Conservation (phyloP, 106 monocot genomes). For the Platanthera zijinensis region DNA sequence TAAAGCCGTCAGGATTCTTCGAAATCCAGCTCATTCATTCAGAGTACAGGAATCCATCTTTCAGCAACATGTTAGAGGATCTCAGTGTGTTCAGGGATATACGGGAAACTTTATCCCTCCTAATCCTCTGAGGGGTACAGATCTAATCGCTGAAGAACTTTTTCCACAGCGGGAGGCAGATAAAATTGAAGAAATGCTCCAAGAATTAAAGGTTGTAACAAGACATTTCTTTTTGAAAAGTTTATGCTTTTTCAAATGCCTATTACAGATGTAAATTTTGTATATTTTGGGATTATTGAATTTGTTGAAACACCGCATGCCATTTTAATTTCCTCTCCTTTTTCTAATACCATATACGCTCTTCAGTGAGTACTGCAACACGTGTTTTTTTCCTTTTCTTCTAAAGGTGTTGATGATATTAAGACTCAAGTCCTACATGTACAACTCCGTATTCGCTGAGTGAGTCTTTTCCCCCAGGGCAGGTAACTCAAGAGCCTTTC, state of each 20-base stretch:
- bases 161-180: slow-evolving; percentile 85
- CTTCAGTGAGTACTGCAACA: neutral
- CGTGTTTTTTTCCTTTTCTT: neutral
- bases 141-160: slow-evolving; percentile 47
- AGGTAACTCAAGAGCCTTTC: no score
- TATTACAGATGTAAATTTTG: neutral
- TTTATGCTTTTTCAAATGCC: neutral
- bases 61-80: slow-evolving; percentile 44
- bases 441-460: no score
- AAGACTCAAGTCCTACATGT: neutral
- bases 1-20: slow-evolving; percentile 86
- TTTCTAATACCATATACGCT: neutral
- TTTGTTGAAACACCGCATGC: neutral
- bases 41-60: slow-evolving; percentile 44
- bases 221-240: neutral
- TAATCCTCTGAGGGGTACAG: slow-evolving; percentile 24
- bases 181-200: slow-evolving; percentile 88
- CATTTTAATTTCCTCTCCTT: neutral
- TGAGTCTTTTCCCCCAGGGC: no score
- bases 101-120: slow-evolving; percentile 23
- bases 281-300: neutral
- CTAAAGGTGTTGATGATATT: neutral
- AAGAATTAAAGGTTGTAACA: slow-evolving; percentile 68
- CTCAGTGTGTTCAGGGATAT: slow-evolving; percentile 32
- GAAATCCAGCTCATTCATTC: slow-evolving; percentile 69